Conservation (phyloP, 2,329 filamentous ascomycete genomes). For the Aspergillus thermomutatus region DNA sequence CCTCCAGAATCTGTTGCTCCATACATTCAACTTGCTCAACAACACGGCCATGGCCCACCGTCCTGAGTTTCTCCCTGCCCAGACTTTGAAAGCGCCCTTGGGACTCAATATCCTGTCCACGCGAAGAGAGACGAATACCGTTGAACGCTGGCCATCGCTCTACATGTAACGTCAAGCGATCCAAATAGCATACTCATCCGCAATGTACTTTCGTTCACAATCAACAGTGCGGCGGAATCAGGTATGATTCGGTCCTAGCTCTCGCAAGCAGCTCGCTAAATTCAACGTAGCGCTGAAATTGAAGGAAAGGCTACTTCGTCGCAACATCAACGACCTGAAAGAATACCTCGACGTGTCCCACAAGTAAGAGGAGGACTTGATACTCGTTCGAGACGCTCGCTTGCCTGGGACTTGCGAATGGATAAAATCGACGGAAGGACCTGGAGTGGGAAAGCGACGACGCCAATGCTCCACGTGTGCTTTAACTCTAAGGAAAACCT, state of each 20-base stretch:
- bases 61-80: too few species aligned
- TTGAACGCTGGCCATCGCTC: background rate
- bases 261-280: background rate
- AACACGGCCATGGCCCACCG: too few species aligned
- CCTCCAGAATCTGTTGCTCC: too few species aligned
- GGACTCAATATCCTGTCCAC: too few species aligned
- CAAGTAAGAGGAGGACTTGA: constrained; percentile 2
- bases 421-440: constrained; percentile 5
- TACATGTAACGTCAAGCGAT: background rate
- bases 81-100: too few species aligned
- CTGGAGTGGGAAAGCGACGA: background rate
- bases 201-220: background rate
- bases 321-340: background rate
- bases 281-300: background rate
- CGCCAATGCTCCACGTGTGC: background rate
- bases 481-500: constrained; percentile 33
- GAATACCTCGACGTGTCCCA: background rate
- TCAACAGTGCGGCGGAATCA: background rate
- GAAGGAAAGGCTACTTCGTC: background rate
- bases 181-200: background rate
- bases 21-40: too few species aligned
- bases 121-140: background rate
- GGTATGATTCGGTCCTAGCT: background rate
- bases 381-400: background rate
- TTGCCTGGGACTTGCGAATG: constrained; percentile 1